Percentiles rank a stretch among this genome's conserved stretches.
Evolutionary conservation across 768 basidiomycete species (phyloP).

Genomic region (Psilocybe sp.): DNA sequence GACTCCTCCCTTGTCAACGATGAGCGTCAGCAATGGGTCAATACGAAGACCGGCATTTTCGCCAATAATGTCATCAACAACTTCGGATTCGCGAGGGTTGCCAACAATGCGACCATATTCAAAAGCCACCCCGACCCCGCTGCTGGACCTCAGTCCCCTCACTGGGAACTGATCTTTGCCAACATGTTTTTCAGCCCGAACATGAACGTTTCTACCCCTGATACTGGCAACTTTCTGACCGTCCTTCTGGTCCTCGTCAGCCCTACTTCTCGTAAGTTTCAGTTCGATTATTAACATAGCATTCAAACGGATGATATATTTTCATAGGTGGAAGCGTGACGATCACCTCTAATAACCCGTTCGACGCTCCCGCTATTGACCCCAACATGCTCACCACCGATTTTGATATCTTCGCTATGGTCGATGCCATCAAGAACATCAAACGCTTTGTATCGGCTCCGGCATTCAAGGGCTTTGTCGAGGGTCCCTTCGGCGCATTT

Average conservation of each 20-base stretch:
- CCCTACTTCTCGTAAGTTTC: conserved; percentile 30
- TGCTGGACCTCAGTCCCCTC: conserved; percentile 24
- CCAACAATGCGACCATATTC: conserved; percentile 21
- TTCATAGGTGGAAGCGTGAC: conserved; percentile 31
- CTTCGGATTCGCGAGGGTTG: conserved; percentile 26
- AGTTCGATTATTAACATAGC: not conserved
- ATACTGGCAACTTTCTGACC: conserved; percentile 26
- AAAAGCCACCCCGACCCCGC: conserved; percentile 22
- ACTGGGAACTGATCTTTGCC: conserved; percentile 25
- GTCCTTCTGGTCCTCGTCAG: conserved; percentile 22
- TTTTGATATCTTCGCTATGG: conserved; percentile 25
- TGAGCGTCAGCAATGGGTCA: conserved; percentile 21
- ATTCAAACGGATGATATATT: not conserved
- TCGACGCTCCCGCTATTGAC: conserved; percentile 44
- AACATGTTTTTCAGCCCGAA: conserved; percentile 5
- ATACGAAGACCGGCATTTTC: conserved; percentile 22
- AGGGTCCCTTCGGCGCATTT: not conserved
- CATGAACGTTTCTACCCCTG: conserved; percentile 7
- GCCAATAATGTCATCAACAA: conserved; percentile 23
- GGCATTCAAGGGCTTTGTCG: conserved; percentile 3
- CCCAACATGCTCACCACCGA: conserved; percentile 36
- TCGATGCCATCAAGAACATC: conserved; percentile 18
- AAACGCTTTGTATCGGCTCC: conserved; percentile 18
- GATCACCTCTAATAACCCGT: conserved; percentile 40
- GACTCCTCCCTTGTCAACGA: conserved; percentile 10